A percentile compares a stretch with the other conserved stretches of the same genome.
Evolutionary conservation across 495 filamentous ascomycete genomes (phyloP).

Genomic region (Trypethelium eluteriae): DNA sequence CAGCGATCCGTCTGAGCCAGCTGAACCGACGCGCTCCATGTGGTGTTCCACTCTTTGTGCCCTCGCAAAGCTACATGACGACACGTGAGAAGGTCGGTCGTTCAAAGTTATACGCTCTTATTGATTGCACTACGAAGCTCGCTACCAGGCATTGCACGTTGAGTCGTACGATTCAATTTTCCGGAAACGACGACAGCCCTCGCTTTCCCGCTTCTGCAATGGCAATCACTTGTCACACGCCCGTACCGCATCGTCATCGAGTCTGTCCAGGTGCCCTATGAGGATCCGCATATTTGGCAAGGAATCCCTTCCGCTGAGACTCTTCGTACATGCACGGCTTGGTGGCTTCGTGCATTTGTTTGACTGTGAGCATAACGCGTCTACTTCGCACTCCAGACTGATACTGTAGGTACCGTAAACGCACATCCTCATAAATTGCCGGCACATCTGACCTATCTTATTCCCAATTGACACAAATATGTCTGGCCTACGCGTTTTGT

Average conservation of each 20-base stretch:
- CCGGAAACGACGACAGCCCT: neutral
- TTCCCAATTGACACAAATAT: no score
- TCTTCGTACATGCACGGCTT: neutral
- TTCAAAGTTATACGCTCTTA: no score
- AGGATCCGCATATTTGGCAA: neutral
- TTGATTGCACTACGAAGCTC: no score
- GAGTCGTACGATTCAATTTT: neutral
- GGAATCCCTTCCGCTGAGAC: neutral
- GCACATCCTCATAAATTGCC: neutral
- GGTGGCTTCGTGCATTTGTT: neutral
- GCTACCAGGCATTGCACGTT: neutral
- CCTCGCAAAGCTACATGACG: no score
- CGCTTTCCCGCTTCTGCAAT: neutral
- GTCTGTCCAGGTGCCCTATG: neutral
- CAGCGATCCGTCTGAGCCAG: neutral
- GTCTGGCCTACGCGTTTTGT: no score
- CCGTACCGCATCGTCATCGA: neutral
- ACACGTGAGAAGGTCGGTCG: no score
- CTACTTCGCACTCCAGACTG: neutral
- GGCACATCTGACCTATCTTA: no score
- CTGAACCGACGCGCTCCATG: neutral
- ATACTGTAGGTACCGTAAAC: neutral
- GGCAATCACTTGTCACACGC: neutral
- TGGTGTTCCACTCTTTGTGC: neutral
- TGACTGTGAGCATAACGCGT: neutral